Base-by-base conservation (phyloP, 2,329 filamentous ascomycete species). In the Calonectria hawksworthii region DNA sequence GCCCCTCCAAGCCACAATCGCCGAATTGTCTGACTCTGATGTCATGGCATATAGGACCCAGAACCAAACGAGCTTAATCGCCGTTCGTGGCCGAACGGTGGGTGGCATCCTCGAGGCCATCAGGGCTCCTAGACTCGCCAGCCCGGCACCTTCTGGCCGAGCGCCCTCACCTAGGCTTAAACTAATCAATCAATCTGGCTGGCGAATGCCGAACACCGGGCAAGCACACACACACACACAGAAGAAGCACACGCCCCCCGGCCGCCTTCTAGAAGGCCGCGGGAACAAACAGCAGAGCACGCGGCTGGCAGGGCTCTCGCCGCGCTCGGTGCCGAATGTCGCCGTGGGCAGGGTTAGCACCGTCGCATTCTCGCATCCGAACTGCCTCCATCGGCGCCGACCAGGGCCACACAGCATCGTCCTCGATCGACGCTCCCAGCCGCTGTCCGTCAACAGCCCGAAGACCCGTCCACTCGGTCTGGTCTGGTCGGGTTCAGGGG, bases 191-290 rank as follows among this genome's bases (percentile, higher is more conserved):
- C 61, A 44, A 51, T 65, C 47, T 44, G 13, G 30, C 32, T 50
- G n/a, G n/a, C 59, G 0, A 61, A 74, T 70, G 69, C 76, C 76
- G 74, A 77, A 75, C 23, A 68, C 72, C 76, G 69, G 70, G 34
- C 54, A 41, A 30, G 30, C 44, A 47, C 44, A 47, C 41, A 47
- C 41, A n/a, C 41, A 11, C n/a, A 21, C 59, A 13, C 34, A 26
- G 23, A 30, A 34, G 26, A 30, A n/a, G 16, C 30, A 23, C 59
- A 30, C 26, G 10, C 70, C 32, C 54, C 50, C 56, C 36, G 23
- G 23, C n/a, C 56, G 21, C 68, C 73, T 80, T 80, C 79, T 78
- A 76, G 78, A 81, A 80, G 74, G 50, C 69, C 72, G 74, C 72
- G 73, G 77, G 79, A 74, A 75, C 30, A 21, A 34, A 32, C 8